Percentiles rank a stretch among this genome's conserved stretches.
These are phyloP conservation scores for Picea abies DNA, from an alignment of 83 land plant species.

Conservation along the genomic window DNA sequence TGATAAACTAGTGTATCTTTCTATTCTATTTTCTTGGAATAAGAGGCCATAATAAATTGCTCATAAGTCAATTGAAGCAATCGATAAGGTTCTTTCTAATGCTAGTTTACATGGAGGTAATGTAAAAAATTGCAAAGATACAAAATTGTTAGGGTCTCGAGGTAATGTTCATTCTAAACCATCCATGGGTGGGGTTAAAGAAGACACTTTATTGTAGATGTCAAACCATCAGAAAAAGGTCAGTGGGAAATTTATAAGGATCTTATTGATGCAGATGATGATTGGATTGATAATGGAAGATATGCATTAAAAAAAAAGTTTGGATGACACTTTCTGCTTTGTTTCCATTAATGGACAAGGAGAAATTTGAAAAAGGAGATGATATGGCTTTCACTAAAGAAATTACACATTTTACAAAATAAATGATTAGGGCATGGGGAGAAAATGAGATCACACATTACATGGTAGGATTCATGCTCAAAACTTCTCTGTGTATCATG, in stretches of 20 bases:
- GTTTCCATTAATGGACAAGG: background rate
- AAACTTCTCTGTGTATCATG: background rate
- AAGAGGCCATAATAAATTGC: too few relatives aligned
- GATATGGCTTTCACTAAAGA: background rate
- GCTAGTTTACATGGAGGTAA: too few relatives aligned
- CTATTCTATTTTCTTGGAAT: too few relatives aligned
- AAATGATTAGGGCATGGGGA: background rate
- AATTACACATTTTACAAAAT: background rate
- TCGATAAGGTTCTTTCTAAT: too few relatives aligned
- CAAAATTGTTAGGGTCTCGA: too few relatives aligned
- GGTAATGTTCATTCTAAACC: too few relatives aligned
- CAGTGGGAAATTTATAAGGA: background rate
- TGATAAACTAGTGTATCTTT: too few relatives aligned
- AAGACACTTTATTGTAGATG: too few relatives aligned
- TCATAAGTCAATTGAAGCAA: too few relatives aligned
- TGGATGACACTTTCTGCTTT: background rate
- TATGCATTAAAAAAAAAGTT: background rate
- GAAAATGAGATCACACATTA: background rate
- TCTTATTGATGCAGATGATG: background rate
- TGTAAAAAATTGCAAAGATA: too few relatives aligned
- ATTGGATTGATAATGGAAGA: background rate
- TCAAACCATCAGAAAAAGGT: background rate
- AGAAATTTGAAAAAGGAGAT: background rate
- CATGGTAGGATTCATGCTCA: background rate
- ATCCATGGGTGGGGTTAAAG: too few relatives aligned